phyloP scores from a whole-genome alignment of 495 filamentous ascomycete species.

The Penicillium riverlandense region DNA sequence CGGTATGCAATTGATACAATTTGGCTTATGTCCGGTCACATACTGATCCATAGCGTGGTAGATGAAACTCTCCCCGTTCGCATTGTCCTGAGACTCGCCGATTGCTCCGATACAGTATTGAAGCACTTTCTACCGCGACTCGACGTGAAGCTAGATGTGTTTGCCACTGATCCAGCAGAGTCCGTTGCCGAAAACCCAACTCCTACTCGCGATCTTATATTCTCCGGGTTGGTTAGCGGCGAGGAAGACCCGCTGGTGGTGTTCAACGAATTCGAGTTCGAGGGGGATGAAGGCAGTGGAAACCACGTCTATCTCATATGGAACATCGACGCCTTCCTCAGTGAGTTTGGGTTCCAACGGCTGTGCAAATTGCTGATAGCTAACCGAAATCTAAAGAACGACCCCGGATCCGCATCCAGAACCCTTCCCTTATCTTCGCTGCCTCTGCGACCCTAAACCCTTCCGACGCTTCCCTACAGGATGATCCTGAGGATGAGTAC shows the following conservation, averaged over 20 bases:
- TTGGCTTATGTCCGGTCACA: slow-evolving; percentile 24
- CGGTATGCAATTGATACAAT: slow-evolving; percentile 44
- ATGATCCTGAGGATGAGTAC: slow-evolving; percentile 58
- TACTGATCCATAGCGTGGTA: slow-evolving; percentile 58
- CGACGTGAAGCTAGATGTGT: slow-evolving; percentile 61
- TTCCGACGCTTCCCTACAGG: slow-evolving; percentile 39
- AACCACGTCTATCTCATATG: slow-evolving; percentile 69
- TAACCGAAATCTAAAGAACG: slow-evolving; percentile 38
- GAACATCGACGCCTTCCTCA: slow-evolving; percentile 71
- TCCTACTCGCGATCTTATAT: slow-evolving; percentile 58
- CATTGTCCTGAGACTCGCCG: slow-evolving; percentile 62
- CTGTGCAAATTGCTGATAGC: neutral
- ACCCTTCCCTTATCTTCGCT: slow-evolving; percentile 68
- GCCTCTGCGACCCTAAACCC: slow-evolving; percentile 64
- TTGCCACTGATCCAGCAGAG: slow-evolving; percentile 55
- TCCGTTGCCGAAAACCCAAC: slow-evolving; percentile 35
- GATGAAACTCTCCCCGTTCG: slow-evolving; percentile 75
- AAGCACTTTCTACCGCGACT: slow-evolving; percentile 56
- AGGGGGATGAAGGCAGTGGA: slow-evolving; percentile 44
- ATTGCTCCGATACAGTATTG: slow-evolving; percentile 50
- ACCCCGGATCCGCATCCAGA: slow-evolving; percentile 71
- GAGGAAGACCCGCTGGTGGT: slow-evolving; percentile 56
- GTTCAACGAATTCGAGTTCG: slow-evolving; percentile 43
- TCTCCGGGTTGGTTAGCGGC: slow-evolving; percentile 51
- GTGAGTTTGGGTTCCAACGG: slow-evolving; percentile 24